Base-by-base conservation (phyloP, 306 rosid species). In the Pterocarpus macrocarpus region DNA sequence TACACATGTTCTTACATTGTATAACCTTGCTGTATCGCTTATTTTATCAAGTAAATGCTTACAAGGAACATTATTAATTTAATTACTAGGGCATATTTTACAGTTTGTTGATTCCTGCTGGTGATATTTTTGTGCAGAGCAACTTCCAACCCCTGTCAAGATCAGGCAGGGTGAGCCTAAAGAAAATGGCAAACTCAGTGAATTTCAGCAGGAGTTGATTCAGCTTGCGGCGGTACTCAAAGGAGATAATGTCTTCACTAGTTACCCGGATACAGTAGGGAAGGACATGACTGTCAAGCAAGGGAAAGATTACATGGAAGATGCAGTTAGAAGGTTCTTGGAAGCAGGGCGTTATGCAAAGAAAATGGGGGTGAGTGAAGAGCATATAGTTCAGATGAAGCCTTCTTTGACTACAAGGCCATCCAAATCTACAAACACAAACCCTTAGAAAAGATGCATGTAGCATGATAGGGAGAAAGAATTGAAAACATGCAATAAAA, bases 341-440 rank as follows among this genome's bases (percentile, higher is more conserved):
- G 91, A 89, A 84, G 97, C 95, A 5, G 89, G 92, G 62, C 89
- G 69, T 63, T 86, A 82, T 32, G 97, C 98, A 15, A 86, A 80
- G 90, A 90, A 71, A 81, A 91, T 92, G 97, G 97, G 97, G 68
- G 98, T 90, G 7, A 80, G 73, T 84, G 88, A 80, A 66, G 94
- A 94, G 61, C 90, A 86, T 57, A 90, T 91, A 55, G 97, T 94
- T 41, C 93, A 90, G 69, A 94, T 92, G 97, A 94, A 88, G 73
- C 98, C 98, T 35, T 94, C 97, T 75, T 92, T 92, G 79, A 89
- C 97, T 47, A 82, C 97, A 30, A 87, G 97, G 79, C 59, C 89
- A 55, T 80, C 89, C 35, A 81, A 83, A 64, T 50, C 82, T 55
- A 8, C 85, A 50, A 66, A 56, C 64, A 73, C 16, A 69, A 83